These are phyloP conservation scores for Phalaenopsis aphrodite DNA, from an alignment of 106 monocot species.

Conservation along the genomic window DNA sequence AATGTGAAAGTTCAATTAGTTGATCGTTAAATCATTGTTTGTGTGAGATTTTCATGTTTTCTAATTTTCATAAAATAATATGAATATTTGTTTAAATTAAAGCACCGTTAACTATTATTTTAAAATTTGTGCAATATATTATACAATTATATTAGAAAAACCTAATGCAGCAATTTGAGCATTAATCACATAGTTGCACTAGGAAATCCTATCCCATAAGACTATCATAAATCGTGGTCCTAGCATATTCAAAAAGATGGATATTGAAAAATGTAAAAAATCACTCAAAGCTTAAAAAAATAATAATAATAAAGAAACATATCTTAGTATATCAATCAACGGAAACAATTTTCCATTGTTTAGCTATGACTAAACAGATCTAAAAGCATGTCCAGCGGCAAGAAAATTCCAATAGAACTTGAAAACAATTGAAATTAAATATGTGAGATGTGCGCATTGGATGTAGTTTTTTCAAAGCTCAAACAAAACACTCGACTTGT, in stretches of 20 bases:
- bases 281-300: neutral
- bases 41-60: too few species aligned
- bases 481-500: neutral
- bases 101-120: too few species aligned
- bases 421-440: neutral
- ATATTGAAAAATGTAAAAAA: neutral
- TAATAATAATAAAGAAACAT: neutral
- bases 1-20: too few species aligned
- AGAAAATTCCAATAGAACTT: neutral
- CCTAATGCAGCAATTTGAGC: neutral
- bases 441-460: neutral
- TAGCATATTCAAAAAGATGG: neutral
- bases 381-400: neutral
- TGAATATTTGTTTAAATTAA: too few species aligned
- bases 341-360: neutral
- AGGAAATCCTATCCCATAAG: neutral
- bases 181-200: neutral
- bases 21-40: too few species aligned
- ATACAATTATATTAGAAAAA: too few species aligned
- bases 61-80: too few species aligned
- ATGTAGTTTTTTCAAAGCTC: neutral
- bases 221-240: neutral
- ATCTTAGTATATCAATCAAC: neutral
- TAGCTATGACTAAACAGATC: neutral
- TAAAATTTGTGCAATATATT: too few species aligned